Conservation (phyloP, 2,329 filamentous ascomycete genomes). For the Paracoccidioides brasiliensis region DNA sequence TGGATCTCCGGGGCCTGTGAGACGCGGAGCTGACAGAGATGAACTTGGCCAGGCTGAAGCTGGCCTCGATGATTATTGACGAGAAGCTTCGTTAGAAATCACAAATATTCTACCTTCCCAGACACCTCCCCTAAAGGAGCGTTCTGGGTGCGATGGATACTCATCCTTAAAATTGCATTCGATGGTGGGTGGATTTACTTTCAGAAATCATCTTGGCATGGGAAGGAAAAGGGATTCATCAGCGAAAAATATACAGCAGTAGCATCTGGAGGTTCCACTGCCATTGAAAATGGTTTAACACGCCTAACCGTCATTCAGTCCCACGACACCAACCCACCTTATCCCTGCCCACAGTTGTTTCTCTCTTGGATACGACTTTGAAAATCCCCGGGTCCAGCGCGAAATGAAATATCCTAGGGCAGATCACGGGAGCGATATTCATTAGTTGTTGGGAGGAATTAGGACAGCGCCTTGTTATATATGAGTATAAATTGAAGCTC, state of each 20-base stretch:
- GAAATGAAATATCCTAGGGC: neutral
- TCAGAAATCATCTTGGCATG: neutral
- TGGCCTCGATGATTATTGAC: constrained; percentile 1
- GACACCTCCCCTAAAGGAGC: neutral
- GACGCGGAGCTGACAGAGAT: neutral
- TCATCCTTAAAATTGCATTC: neutral
- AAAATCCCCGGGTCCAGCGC: neutral
- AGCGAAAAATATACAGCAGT: neutral
- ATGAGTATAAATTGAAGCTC: neutral
- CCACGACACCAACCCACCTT: neutral
- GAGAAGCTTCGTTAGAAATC: neutral
- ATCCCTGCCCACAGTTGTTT: neutral
- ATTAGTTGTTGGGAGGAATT: neutral
- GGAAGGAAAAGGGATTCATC: neutral
- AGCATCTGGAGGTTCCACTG: neutral
- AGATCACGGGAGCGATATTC: neutral
- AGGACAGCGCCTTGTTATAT: neutral
- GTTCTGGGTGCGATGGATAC: neutral
- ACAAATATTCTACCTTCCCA: neutral
- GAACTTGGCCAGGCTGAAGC: neutral
- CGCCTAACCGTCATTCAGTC: neutral
- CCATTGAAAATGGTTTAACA: neutral
- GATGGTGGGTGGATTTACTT: neutral
- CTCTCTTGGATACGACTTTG: neutral
- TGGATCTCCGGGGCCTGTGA: neutral